Conservation (phyloP, 352 stramenopile species). For the Phytophthora hibernalis region DNA sequence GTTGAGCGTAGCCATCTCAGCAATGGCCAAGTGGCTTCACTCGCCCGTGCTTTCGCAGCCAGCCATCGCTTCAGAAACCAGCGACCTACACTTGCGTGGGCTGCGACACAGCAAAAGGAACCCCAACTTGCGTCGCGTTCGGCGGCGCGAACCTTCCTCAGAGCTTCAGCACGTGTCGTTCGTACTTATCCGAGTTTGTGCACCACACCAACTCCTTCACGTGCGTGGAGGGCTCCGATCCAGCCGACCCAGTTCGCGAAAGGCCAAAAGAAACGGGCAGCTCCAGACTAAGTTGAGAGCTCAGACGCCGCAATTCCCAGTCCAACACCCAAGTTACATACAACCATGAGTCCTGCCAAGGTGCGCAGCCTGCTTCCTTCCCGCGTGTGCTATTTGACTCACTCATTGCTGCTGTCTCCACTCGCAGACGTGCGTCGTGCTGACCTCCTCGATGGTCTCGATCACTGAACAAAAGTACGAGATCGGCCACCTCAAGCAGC, state of each 20-base stretch:
- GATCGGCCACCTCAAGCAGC: slow-evolving; percentile 71
- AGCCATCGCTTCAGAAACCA: slow-evolving; percentile 8
- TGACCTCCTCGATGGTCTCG: slow-evolving; percentile 81
- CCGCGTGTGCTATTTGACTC: neutral
- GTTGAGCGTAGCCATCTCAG: slow-evolving; percentile 11
- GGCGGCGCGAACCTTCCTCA: slow-evolving; percentile 34
- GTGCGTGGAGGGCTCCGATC: slow-evolving; percentile 37
- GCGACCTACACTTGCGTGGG: slow-evolving; percentile 27
- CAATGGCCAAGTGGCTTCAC: slow-evolving; percentile 23
- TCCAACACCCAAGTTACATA: slow-evolving; percentile 18
- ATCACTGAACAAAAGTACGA: slow-evolving; percentile 84
- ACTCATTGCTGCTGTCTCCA: neutral
- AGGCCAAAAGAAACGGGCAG: slow-evolving; percentile 19
- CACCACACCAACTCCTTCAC: slow-evolving; percentile 9
- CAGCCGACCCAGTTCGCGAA: slow-evolving; percentile 32
- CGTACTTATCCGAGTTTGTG: slow-evolving; percentile 25
- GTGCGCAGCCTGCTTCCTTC: slow-evolving; percentile 7
- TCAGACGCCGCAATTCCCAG: neutral
- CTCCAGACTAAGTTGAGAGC: neutral
- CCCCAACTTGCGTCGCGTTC: neutral
- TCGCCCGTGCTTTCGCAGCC: slow-evolving; percentile 21
- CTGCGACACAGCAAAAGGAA: slow-evolving; percentile 30
- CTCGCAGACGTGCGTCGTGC: slow-evolving; percentile 61
- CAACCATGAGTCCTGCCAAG: slow-evolving; percentile 43
- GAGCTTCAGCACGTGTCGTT: neutral